Evolutionary conservation across 148 eudicot species (phyloP).

Genomic region (Diospyros kaki): DNA sequence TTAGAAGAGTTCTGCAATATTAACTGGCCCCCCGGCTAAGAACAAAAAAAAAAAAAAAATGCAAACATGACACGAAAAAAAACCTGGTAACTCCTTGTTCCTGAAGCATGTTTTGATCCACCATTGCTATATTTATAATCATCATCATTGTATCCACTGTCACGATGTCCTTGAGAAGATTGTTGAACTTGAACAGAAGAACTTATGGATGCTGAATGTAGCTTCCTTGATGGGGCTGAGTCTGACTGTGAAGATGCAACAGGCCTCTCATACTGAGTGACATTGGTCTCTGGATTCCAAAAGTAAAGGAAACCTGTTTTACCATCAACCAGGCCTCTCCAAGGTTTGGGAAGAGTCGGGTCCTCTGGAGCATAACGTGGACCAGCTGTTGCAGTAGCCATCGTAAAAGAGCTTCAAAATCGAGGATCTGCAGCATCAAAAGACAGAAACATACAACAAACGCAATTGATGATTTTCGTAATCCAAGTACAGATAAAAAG

Average conservation of each 20-base stretch:
- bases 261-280: slow-evolving; percentile 92
- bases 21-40: no score
- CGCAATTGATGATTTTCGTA: not conserved
- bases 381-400: slow-evolving; percentile 59
- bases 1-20: no score
- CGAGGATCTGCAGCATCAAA: slow-evolving; percentile 1
- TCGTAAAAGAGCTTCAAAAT: slow-evolving; percentile 24
- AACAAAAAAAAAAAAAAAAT: not conserved
- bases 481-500: not conserved
- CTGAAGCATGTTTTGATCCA: slow-evolving; percentile 26
- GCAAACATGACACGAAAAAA: not conserved
- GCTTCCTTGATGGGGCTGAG: slow-evolving; percentile 25
- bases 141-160: slow-evolving; percentile 31
- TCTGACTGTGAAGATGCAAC: slow-evolving; percentile 29
- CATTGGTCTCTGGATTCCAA: slow-evolving; percentile 97
- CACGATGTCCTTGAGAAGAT: slow-evolving; percentile 40
- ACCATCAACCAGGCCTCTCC: slow-evolving; percentile 93
- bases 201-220: slow-evolving; percentile 33
- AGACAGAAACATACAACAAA: not conserved
- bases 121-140: slow-evolving; percentile 41
- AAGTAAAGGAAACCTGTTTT: slow-evolving; percentile 85
- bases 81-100: slow-evolving; percentile 53
- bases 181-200: slow-evolving; percentile 61
- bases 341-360: slow-evolving; percentile 91
- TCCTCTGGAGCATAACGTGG: slow-evolving; percentile 91